Conservation (phyloP, 148 eudicot species). For the Rhododendron kiyosumense region DNA sequence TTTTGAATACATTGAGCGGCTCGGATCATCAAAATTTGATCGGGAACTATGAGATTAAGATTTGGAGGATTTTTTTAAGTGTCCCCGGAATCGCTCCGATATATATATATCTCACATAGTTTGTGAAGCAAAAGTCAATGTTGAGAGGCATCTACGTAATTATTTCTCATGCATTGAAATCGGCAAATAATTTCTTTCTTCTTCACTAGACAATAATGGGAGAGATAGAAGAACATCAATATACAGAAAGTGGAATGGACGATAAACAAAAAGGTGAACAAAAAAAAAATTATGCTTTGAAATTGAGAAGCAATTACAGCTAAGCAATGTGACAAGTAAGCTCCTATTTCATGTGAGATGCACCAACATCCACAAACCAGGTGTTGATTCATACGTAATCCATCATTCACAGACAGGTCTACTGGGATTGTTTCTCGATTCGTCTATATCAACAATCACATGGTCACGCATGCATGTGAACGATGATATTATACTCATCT, state of each 20-base stretch:
- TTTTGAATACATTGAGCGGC: too few relatives aligned
- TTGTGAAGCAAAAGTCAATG: not conserved
- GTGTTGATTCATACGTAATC: not conserved
- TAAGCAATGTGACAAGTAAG: not conserved
- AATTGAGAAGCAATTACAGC: not conserved
- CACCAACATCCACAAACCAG: not conserved
- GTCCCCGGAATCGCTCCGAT: too few relatives aligned
- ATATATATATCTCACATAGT: not conserved
- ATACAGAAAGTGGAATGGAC: not conserved
- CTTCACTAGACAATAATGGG: not conserved
- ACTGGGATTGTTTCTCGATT: not conserved
- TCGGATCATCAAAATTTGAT: too few relatives aligned
- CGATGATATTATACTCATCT: not conserved
- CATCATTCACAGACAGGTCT: not conserved
- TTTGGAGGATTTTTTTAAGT: too few relatives aligned
- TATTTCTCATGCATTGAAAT: not conserved
- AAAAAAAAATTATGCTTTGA: not conserved
- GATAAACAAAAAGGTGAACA: not conserved
- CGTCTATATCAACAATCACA: not conserved
- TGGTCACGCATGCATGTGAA: not conserved
- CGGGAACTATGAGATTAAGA: too few relatives aligned
- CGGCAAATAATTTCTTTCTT: not conserved
- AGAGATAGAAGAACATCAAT: not conserved
- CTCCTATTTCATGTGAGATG: not conserved
- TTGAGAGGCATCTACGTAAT: not conserved